Evolutionary conservation across 805 yeast species (phyloP).

Genomic region (Kluyveromyces siamensis): DNA sequence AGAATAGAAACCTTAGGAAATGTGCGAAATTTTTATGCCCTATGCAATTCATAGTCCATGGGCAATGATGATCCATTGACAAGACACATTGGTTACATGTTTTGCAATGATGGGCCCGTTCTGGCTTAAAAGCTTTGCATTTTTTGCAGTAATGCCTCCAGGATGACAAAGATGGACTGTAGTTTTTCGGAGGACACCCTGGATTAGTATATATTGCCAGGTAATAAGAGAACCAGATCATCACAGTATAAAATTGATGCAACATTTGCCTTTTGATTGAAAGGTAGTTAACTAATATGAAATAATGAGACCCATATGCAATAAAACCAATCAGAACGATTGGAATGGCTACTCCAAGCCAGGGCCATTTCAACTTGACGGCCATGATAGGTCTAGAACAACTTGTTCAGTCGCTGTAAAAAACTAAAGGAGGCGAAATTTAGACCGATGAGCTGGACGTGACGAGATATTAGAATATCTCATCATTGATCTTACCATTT

Average conservation of each 20-base stretch:
- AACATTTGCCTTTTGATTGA: conserved; percentile 32
- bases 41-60: conserved; percentile 90
- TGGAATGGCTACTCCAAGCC: conserved; percentile 55
- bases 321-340: conserved; percentile 43
- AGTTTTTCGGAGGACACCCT: conserved; percentile 53
- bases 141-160: conserved; percentile 69
- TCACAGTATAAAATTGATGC: conserved; percentile 39
- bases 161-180: conserved; percentile 34
- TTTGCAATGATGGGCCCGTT: conserved; percentile 79
- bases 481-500: too few species aligned
- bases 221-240: conserved; percentile 68
- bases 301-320: conserved; percentile 55
- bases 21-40: conserved; percentile 74
- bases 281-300: conserved; percentile 41
- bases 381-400: conserved; percentile 18
- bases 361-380: conserved; percentile 37
- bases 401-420: too few species aligned
- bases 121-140: conserved; percentile 69
- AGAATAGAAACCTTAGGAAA: conserved; percentile 63
- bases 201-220: conserved; percentile 61
- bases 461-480: too few species aligned
- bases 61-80: conserved; percentile 90
- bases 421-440: too few species aligned
- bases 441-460: background rate
- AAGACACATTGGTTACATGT: conserved; percentile 66